These are phyloP conservation scores for Mesotaenium endlicherianum DNA, from an alignment of 139 green algal genomes.

Conservation along the genomic window DNA sequence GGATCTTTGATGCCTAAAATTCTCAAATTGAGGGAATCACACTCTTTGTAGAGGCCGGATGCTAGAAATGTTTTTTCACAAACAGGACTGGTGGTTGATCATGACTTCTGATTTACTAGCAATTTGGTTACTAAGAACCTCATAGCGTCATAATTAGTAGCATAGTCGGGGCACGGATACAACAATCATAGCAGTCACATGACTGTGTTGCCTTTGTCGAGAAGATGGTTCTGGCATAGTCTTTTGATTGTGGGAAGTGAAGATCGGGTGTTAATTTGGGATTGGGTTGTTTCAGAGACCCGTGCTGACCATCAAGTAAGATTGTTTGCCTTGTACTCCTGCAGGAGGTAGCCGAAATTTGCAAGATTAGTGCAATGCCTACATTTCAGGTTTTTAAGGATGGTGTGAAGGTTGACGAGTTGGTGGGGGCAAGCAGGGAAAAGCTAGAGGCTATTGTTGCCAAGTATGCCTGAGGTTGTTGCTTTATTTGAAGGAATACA, in stretches of 20 bases:
- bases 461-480: too few species aligned
- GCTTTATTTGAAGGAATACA: too few species aligned
- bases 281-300: not conserved
- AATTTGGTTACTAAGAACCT: too few species aligned
- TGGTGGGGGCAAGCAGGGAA: not conserved
- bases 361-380: conserved; percentile 75
- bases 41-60: not conserved
- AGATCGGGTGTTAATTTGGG: not conserved
- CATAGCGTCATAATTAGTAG: too few species aligned
- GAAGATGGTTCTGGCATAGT: too few species aligned
- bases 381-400: conserved; percentile 76
- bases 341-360: conserved; percentile 59
- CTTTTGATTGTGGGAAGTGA: too few species aligned
- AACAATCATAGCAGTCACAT: too few species aligned
- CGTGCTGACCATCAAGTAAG: not conserved
- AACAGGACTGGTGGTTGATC: not conserved
- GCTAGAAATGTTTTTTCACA: not conserved
- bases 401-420: conserved; percentile 58
- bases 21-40: not conserved
- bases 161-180: too few species aligned
- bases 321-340: conserved; percentile 68
- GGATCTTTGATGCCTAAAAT: too few species aligned
- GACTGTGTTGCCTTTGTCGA: too few species aligned
- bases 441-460: not conserved
- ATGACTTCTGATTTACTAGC: not conserved